Conservation (phyloP, 176 grass and related monocot species). For the Coix lacrymajobi region DNA sequence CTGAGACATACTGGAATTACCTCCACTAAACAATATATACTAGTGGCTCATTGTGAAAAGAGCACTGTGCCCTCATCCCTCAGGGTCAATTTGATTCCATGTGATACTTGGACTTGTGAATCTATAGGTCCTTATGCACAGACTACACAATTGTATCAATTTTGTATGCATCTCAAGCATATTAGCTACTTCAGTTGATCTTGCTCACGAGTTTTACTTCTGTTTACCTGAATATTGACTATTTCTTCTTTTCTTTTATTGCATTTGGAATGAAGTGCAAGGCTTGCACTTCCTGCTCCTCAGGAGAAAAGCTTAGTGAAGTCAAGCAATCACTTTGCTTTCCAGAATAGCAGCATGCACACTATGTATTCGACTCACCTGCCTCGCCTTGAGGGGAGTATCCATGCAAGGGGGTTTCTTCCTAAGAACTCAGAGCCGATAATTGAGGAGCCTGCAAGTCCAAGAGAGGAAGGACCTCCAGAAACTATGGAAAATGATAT, state of each 20-base stretch:
- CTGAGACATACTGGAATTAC: not conserved
- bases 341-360: slow-evolving; percentile 30
- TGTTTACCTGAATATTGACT: slow-evolving; percentile 6
- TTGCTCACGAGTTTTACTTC: not conserved
- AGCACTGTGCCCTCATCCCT: not conserved
- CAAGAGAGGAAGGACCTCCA: slow-evolving; percentile 41
- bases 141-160: not conserved
- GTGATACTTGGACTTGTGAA: not conserved
- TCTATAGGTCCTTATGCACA: slow-evolving; percentile 1
- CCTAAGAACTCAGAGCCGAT: slow-evolving; percentile 65
- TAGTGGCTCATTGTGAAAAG: not conserved
- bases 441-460: slow-evolving; percentile 87
- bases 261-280: slow-evolving; percentile 46
- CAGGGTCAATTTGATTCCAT: not conserved
- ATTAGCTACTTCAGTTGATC: not conserved
- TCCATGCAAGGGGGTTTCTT: slow-evolving; percentile 18
- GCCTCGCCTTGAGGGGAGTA: slow-evolving; percentile 31
- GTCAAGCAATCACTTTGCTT: slow-evolving; percentile 25
- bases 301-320: slow-evolving; percentile 53
- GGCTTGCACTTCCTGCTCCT: slow-evolving; percentile 75
- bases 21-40: not conserved
- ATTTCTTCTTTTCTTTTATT: slow-evolving; percentile 20
- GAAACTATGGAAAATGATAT: slow-evolving; percentile 50
- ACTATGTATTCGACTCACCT: slow-evolving; percentile 8
- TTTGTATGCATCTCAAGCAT: not conserved